Conservation (phyloP, 108 stramenopile species). For the Cyclostephanos tholiformis region DNA sequence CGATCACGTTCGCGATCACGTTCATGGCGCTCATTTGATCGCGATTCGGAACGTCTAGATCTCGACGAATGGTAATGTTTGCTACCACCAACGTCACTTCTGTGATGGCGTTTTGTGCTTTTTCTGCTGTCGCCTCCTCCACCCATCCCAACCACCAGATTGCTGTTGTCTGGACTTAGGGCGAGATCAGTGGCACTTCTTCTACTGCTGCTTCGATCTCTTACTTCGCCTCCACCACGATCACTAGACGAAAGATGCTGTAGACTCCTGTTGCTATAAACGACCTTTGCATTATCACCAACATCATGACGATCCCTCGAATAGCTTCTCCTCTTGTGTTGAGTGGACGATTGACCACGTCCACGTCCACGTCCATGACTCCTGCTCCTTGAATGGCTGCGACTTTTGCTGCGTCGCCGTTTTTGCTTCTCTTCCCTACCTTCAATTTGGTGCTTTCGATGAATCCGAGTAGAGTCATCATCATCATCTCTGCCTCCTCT, state of each 20-base stretch:
- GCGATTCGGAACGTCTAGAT: conserved; percentile 4
- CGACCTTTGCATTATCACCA: background rate
- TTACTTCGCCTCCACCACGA: conserved; percentile 2
- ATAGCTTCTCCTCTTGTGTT: background rate
- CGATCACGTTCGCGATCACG: conserved; percentile 3
- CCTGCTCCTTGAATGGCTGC: conserved; percentile 7
- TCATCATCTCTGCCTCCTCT: conserved; percentile 2
- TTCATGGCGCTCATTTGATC: background rate
- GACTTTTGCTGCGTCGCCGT: conserved; percentile 3
- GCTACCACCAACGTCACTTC: background rate
- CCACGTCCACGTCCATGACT: conserved; percentile 2
- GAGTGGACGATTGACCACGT: conserved; percentile 3
- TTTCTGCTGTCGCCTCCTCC: conserved; percentile 5
- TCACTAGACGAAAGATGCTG: conserved; percentile 9
- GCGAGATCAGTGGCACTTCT: background rate
- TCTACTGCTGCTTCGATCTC: conserved; percentile 3
- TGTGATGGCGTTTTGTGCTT: background rate
- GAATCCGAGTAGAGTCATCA: background rate
- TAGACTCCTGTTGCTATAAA: background rate
- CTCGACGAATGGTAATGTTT: background rate
- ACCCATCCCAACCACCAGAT: background rate
- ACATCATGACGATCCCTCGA: background rate
- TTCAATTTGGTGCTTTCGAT: conserved; percentile 4
- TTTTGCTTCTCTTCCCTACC: background rate
- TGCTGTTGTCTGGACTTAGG: background rate